Evolutionary conservation across 2,329 filamentous ascomycete species (phyloP).

Genomic region (Epichloe bromicola): DNA sequence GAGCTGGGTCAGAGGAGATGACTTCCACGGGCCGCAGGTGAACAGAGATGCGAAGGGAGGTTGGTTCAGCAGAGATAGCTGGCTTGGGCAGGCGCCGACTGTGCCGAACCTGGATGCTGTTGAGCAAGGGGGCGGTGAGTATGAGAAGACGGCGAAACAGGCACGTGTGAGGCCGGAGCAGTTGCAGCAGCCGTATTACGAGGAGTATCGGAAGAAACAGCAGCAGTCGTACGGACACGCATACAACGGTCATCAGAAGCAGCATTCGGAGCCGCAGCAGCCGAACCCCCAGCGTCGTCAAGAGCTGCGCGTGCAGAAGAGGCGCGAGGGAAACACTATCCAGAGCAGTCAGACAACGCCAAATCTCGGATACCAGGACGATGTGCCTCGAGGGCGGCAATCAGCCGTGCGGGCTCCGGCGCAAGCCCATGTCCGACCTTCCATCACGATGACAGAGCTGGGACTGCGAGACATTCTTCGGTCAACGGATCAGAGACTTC

Average conservation of each 20-base stretch:
- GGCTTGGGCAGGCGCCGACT: constrained; percentile 22
- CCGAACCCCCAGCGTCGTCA: constrained; percentile 6
- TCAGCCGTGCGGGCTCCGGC: constrained; percentile 4
- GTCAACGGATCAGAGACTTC: constrained; percentile 38
- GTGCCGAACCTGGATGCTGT: constrained; percentile 20
- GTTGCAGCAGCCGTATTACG: constrained; percentile 2
- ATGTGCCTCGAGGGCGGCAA: constrained; percentile 4
- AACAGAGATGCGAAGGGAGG: constrained; percentile 12
- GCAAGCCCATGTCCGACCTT: constrained; percentile 11
- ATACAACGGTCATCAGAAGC: not conserved
- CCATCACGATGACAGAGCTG: constrained; percentile 27
- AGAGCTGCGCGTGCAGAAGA: constrained; percentile 9
- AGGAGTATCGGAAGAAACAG: constrained; percentile 5
- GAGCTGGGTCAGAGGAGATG: constrained; percentile 28
- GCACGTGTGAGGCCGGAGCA: constrained; percentile 2
- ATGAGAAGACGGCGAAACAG: constrained; percentile 1
- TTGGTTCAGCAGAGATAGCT: constrained; percentile 21
- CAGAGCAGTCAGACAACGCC: constrained; percentile 11
- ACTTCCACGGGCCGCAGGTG: constrained; percentile 33
- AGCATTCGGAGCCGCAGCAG: not conserved
- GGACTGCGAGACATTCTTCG: constrained; percentile 38
- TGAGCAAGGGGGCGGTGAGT: constrained; percentile 11
- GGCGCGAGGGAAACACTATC: not conserved
- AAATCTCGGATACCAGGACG: constrained; percentile 8
- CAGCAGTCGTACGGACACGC: not conserved